A percentile compares a stretch with the other conserved stretches of the same genome.
Conservation (phyloP, 148 eudicot genomes). For the Rhododendron simsii region DNA sequence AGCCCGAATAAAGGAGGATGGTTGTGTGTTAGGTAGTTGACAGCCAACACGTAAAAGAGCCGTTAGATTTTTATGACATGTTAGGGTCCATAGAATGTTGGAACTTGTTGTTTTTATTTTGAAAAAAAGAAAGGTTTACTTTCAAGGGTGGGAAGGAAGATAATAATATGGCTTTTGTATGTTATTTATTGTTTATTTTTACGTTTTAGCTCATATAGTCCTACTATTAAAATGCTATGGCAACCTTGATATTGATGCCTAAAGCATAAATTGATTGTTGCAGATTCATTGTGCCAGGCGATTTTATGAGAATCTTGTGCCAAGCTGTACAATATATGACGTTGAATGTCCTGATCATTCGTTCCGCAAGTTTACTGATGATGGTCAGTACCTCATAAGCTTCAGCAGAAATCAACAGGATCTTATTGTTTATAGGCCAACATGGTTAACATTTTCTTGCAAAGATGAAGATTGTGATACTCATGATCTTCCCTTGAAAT, state of each 20-base stretch:
- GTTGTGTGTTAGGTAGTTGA: no score
- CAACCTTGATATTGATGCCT: background rate
- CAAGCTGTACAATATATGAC: slow-evolving; percentile 77
- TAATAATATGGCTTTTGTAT: background rate
- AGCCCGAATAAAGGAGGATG: no score
- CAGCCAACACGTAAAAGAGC: no score
- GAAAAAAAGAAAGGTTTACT: background rate
- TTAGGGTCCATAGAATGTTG: background rate
- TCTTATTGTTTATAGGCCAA: slow-evolving; percentile 77
- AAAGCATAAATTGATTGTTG: slow-evolving; percentile 17
- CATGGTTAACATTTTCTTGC: slow-evolving; percentile 84
- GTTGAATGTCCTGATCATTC: slow-evolving; percentile 85
- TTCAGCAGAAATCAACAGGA: slow-evolving; percentile 90
- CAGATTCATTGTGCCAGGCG: slow-evolving; percentile 73
- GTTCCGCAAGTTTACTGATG: slow-evolving; percentile 94
- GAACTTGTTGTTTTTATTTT: background rate
- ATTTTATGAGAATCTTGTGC: slow-evolving; percentile 94
- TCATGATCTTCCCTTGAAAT: slow-evolving; percentile 58
- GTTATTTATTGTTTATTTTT: no score
- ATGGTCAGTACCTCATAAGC: slow-evolving; percentile 79
- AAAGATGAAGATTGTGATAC: slow-evolving; percentile 51
- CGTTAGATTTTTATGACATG: no score
- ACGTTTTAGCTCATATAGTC: background rate
- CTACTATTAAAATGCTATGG: background rate
- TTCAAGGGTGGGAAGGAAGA: background rate